Evolutionary conservation across 1,284 basidiomycete genomes (phyloP).

Genomic region (Farysia itapuensis): DNA sequence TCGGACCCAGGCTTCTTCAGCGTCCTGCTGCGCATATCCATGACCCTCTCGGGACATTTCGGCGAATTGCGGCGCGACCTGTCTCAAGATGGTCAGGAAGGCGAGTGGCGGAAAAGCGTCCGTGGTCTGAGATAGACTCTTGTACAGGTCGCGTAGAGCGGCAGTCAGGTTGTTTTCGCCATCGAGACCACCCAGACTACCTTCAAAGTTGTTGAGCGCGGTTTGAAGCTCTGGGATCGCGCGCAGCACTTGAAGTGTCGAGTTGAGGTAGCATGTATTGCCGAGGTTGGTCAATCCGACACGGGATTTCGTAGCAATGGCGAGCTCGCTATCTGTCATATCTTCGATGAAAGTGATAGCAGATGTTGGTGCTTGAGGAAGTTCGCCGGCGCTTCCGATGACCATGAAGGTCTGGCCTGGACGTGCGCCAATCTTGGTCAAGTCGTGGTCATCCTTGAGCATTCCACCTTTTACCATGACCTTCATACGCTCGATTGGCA

Average conservation of each 20-base stretch:
- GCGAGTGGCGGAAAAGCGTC: constrained; percentile 75
- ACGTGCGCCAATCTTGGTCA: constrained; percentile 80
- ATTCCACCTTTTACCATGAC: constrained; percentile 95
- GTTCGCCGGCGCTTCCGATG: constrained; percentile 79
- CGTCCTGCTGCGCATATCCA: constrained; percentile 86
- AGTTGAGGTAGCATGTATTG: constrained; percentile 95
- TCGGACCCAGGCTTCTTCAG: constrained; percentile 89
- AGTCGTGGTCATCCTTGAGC: constrained; percentile 78
- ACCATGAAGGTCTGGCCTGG: constrained; percentile 61
- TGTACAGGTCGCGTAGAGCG: constrained; percentile 74
- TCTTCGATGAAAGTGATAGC: constrained; percentile 77
- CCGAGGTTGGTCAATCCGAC: constrained; percentile 63
- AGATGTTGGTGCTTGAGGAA: constrained; percentile 80
- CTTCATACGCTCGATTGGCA: constrained; percentile 88
- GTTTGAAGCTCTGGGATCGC: constrained; percentile 82
- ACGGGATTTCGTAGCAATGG: constrained; percentile 66
- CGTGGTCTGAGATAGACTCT: constrained; percentile 73
- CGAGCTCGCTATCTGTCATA: constrained; percentile 79
- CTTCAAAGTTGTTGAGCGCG: constrained; percentile 42
- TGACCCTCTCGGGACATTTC: constrained; percentile 64
- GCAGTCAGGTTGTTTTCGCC: constrained; percentile 62
- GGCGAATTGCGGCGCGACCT: constrained; percentile 86
- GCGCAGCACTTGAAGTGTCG: constrained; percentile 86
- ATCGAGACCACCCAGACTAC: constrained; percentile 37
- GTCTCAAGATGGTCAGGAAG: constrained; percentile 73